Percentiles rank a stretch among this genome's conserved stretches.
Conservation (phyloP, 2,329 filamentous ascomycete genomes). For the Colletotrichum euphorbiae region DNA sequence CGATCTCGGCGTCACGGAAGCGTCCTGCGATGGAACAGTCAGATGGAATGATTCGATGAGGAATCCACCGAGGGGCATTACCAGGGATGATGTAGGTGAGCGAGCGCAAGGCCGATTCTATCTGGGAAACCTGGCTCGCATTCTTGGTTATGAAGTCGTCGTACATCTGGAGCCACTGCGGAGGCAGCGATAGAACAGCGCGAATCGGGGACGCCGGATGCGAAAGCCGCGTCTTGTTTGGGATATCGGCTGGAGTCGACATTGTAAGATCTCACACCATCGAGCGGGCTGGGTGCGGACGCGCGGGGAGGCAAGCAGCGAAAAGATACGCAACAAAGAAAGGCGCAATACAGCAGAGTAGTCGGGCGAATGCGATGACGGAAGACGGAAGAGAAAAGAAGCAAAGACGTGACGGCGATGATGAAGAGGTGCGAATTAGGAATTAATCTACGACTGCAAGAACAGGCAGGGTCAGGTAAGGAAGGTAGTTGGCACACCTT, state of each 20-base stretch:
- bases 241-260: conserved; percentile 39
- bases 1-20: conserved; percentile 92
- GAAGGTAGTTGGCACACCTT: not conserved
- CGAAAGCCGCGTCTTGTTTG: conserved; percentile 36
- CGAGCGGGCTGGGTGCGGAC: not conserved
- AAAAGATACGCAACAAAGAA: not conserved
- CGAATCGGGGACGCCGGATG: conserved; percentile 33
- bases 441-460: not conserved
- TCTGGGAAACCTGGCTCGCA: conserved; percentile 90
- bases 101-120: conserved; percentile 92
- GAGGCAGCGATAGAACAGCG: conserved; percentile 65
- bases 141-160: conserved; percentile 96
- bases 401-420: not conserved
- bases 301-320: not conserved
- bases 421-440: conserved; percentile 4
- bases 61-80: conserved; percentile 45
- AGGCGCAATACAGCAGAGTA: not conserved
- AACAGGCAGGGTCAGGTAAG: not conserved
- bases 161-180: conserved; percentile 78
- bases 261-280: conserved; percentile 28
- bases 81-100: conserved; percentile 96
- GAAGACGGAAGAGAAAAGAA: not conserved
- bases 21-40: conserved; percentile 65
- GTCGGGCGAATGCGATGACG: not conserved
- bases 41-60: not conserved